Evolutionary conservation across 2,329 filamentous ascomycete species (phyloP).

Genomic region (Leptoxyphium fumago): DNA sequence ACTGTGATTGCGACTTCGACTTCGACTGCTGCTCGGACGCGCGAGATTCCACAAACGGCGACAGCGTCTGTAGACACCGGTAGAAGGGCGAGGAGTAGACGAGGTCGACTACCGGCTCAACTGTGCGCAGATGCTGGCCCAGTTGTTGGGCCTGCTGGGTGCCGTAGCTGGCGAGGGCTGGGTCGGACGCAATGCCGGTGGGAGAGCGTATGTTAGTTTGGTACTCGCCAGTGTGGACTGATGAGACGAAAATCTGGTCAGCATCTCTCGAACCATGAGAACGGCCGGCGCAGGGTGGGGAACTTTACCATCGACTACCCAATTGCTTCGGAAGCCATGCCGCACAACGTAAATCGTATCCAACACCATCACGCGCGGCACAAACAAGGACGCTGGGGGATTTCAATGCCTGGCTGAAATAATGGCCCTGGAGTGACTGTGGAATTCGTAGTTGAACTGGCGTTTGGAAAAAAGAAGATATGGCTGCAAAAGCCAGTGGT

Average conservation of each 20-base stretch:
- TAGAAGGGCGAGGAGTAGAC: constrained; percentile 83
- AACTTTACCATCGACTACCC: constrained; percentile 56
- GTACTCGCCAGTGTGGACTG: constrained; percentile 56
- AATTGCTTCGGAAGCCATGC: constrained; percentile 57
- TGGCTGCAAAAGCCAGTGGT: too few relatives aligned
- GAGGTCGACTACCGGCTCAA: constrained; percentile 53
- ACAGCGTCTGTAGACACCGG: constrained; percentile 71
- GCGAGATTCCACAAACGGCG: constrained; percentile 48
- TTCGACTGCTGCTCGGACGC: constrained; percentile 13
- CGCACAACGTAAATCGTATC: constrained; percentile 36
- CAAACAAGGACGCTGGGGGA: too few relatives aligned
- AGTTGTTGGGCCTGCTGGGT: constrained; percentile 71
- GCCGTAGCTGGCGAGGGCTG: constrained; percentile 73
- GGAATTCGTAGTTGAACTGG: neutral
- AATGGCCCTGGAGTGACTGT: too few relatives aligned
- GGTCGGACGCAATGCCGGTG: constrained; percentile 78
- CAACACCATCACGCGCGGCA: constrained; percentile 20
- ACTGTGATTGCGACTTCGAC: constrained; percentile 4
- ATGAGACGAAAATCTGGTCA: neutral
- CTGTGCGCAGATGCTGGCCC: constrained; percentile 44
- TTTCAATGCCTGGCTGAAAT: too few relatives aligned
- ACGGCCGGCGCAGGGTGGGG: too few relatives aligned
- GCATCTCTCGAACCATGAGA: too few relatives aligned
- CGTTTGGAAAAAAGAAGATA: neutral
- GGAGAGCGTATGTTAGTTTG: constrained; percentile 58